Base-by-base conservation (phyloP, 1,139 yeast species). In the Kurtzmaniella quercitrusa region DNA sequence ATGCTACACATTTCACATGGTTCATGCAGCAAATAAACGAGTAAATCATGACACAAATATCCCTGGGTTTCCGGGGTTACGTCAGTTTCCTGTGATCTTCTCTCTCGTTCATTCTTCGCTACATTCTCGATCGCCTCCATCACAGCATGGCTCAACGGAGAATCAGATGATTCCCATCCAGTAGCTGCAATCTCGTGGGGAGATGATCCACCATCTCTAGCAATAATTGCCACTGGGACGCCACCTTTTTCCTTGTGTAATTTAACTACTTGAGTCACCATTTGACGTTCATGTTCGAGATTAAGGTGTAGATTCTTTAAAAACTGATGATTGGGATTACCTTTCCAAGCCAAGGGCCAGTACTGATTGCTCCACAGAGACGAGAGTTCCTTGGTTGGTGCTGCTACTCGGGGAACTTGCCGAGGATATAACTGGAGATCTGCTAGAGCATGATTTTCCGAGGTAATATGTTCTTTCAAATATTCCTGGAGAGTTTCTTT, bases 1-100 rank as follows among this genome's bases (percentile, higher is more conserved):
- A 94, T 94, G 8, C 87, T 68, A 57, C 99, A 94, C 98, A 93
- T 94, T 0, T 88, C 78, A 59, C 98, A 94, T 1, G 98, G 99
- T 59, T 94, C 98, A 58, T 90, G 96, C 0, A 96, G 85, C 1
- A 94, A 85, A 57, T 87, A 90, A 0, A 93, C 90, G 48, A 86
- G 82, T 50, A 82, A 75, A 46, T 81, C 78, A 39, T 84, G 77
- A 56, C 98, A 91, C 9, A 94, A 72, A 57, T 94, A 94, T 16
- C 66, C 66, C 46, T 46, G 48, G 18, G 50, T 48, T 8, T 46
- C 50, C 11, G 33, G 43, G 37, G 40, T 41, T 15, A 14, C 25
- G 8, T 11, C 34, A 12, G 16, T 14, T 9, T 41, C 38, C 4
- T 46, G 45, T 29, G 50, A 36, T 37, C 81, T 58, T 33, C 70